A percentile compares a stretch with the other conserved stretches of the same genome.
phyloP scores from a whole-genome alignment of 345 rosid genomes.

The Lumnitzera littorea region DNA sequence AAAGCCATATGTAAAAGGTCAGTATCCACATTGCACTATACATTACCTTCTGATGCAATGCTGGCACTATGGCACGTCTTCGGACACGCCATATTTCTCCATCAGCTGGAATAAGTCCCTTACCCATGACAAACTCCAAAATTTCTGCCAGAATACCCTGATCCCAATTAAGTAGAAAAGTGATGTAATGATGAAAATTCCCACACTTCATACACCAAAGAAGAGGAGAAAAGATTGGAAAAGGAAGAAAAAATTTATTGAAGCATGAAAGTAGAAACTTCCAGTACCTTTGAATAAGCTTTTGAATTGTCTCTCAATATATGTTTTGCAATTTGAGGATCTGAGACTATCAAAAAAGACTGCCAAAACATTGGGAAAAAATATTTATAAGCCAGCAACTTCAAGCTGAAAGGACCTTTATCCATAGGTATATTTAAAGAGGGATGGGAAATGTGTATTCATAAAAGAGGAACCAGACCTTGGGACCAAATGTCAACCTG shows the following conservation, averaged over 20 bases:
- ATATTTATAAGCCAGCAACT: not conserved
- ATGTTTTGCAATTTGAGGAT: conserved; percentile 88
- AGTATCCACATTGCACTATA: not conserved
- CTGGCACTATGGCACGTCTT: conserved; percentile 90
- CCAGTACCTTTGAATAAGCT: conserved; percentile 73
- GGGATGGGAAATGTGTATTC: not conserved
- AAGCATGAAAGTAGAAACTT: conserved; percentile 1
- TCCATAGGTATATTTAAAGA: not conserved
- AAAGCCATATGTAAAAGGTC: too few species aligned
- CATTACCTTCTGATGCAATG: conserved; percentile 81
- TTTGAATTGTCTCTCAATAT: conserved; percentile 78
- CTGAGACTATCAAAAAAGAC: conserved; percentile 90
- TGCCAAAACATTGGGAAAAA: conserved; percentile 18
- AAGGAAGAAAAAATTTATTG: not conserved
- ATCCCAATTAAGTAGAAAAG: conserved; percentile 9
- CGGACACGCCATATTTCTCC: conserved; percentile 93
- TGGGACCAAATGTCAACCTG: conserved; percentile 87
- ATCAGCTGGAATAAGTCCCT: conserved; percentile 95
- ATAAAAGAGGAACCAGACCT: conserved; percentile 40
- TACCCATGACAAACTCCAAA: conserved; percentile 96
- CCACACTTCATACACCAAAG: not conserved
- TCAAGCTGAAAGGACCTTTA: not conserved
- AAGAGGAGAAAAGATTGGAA: not conserved
- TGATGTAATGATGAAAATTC: not conserved
- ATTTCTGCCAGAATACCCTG: conserved; percentile 94